These are phyloP conservation scores for Cyanodermella asteris DNA, from an alignment of 2,329 filamentous ascomycete genomes.

Conservation along the genomic window DNA sequence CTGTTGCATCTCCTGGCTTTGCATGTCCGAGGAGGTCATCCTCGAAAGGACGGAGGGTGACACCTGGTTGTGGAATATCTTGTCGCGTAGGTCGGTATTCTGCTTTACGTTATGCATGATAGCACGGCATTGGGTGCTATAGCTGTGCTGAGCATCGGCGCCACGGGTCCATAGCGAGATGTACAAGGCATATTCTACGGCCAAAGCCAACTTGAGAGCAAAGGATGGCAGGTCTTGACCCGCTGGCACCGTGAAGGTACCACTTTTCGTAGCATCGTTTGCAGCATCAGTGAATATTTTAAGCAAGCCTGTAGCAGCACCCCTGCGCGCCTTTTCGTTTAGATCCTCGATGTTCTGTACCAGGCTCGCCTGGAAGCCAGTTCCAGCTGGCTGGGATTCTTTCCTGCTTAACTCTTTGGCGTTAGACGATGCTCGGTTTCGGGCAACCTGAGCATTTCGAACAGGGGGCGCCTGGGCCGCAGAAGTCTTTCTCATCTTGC, in stretches of 20 bases:
- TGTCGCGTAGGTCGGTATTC: conserved; percentile 56
- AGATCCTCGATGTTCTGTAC: conserved; percentile 23
- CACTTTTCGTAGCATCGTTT: conserved; percentile 42
- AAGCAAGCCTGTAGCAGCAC: conserved; percentile 46
- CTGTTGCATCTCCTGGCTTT: conserved; percentile 66
- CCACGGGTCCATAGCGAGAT: conserved; percentile 26
- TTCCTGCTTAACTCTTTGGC: too few species aligned
- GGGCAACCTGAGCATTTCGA: too few species aligned
- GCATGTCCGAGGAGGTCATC: conserved; percentile 81
- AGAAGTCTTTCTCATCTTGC: too few species aligned
- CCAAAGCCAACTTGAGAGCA: conserved; percentile 48
- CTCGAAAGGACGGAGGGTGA: conserved; percentile 56
- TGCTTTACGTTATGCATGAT: conserved; percentile 75
- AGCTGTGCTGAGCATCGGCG: conserved; percentile 32
- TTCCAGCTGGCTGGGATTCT: too few species aligned
- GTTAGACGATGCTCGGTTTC: too few species aligned
- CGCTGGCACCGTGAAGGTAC: conserved; percentile 38
- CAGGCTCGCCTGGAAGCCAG: conserved; percentile 13
- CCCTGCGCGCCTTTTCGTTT: conserved; percentile 42
- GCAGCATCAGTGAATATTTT: conserved; percentile 48
- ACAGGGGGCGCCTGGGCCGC: too few species aligned
- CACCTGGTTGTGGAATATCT: conserved; percentile 50
- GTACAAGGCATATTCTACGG: conserved; percentile 53
- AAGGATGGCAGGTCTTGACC: conserved; percentile 41
- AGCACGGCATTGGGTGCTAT: conserved; percentile 46